phyloP scores from a whole-genome alignment of 805 yeast species.

The Schwanniomyces polymorphus region DNA sequence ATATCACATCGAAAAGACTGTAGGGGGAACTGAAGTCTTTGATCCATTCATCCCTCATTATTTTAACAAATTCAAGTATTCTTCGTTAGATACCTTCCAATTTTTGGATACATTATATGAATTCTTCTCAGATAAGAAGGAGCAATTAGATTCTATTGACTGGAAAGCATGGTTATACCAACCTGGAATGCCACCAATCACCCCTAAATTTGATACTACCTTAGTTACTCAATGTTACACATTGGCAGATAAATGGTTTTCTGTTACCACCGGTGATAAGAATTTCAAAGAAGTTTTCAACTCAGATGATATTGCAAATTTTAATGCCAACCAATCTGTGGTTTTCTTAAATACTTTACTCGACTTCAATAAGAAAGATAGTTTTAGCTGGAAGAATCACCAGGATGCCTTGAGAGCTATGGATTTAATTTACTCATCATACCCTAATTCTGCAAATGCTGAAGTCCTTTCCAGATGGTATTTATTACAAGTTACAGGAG shows the following conservation, averaged over 20 bases:
- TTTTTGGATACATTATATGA: slow-evolving; percentile 76
- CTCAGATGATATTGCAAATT: slow-evolving; percentile 50
- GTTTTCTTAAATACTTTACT: slow-evolving; percentile 74
- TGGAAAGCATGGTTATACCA: slow-evolving; percentile 83
- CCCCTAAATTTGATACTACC: slow-evolving; percentile 75
- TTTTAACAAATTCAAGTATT: slow-evolving; percentile 65
- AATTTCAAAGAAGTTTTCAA: slow-evolving; percentile 33
- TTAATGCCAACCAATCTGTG: slow-evolving; percentile 74
- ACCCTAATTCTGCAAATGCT: slow-evolving; percentile 63
- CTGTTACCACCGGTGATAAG: slow-evolving; percentile 22
- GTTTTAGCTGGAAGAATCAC: slow-evolving; percentile 37
- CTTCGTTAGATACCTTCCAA: slow-evolving; percentile 78
- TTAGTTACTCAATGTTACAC: slow-evolving; percentile 71
- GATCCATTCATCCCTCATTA: slow-evolving; percentile 81
- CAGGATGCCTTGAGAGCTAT: slow-evolving; percentile 29
- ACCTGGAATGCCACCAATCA: slow-evolving; percentile 84
- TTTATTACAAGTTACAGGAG: slow-evolving; percentile 60
- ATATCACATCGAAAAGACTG: slow-evolving; percentile 65
- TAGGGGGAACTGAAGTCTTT: slow-evolving; percentile 66
- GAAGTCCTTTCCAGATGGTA: slow-evolving; percentile 83
- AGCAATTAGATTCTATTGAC: slow-evolving; percentile 65
- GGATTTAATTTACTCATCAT: slow-evolving; percentile 35
- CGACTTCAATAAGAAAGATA: slow-evolving; percentile 43
- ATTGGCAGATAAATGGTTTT: slow-evolving; percentile 67
- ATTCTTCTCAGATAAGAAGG: slow-evolving; percentile 51